phyloP scores from a whole-genome alignment of 2,329 filamentous ascomycete species.

The Mollisia scopiformis region DNA sequence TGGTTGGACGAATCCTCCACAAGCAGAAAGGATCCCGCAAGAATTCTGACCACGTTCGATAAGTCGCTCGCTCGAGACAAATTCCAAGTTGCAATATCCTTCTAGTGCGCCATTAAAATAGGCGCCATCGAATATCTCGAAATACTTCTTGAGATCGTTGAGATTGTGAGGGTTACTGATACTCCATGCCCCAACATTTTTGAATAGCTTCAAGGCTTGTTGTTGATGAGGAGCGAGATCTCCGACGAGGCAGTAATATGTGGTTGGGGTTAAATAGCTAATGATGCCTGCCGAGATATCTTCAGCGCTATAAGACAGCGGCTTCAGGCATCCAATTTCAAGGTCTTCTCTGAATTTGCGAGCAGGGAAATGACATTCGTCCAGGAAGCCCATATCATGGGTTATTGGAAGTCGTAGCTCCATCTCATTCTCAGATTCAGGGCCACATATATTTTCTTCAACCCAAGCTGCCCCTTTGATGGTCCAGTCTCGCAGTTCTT shows the following conservation, averaged over 20 bases:
- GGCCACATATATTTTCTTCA: background rate
- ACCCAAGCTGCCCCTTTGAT: background rate
- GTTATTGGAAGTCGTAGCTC: background rate
- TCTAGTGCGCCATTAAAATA: slow-evolving; percentile 2
- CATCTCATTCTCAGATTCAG: background rate
- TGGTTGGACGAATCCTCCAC: background rate
- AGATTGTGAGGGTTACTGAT: background rate
- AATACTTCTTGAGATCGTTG: slow-evolving; percentile 1
- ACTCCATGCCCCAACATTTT: background rate
- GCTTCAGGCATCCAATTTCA: background rate
- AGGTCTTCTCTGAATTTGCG: background rate
- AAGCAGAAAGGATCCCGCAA: background rate
- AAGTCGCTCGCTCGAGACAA: background rate
- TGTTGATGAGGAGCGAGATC: background rate
- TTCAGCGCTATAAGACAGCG: background rate
- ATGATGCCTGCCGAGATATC: background rate
- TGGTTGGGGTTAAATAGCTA: background rate
- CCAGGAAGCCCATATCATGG: slow-evolving; percentile 11
- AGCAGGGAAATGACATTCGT: background rate
- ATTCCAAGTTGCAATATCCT: background rate
- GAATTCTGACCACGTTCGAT: background rate
- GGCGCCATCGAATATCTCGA: slow-evolving; percentile 5
- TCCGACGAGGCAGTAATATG: background rate
- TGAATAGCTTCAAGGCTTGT: background rate
- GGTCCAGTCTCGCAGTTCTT: background rate